Evolutionary conservation across 225 moss, liverwort and hornwort genomes (phyloP), one percentile per base, ranked within the genome.

Genomic region (Neckera pumila): DNA sequence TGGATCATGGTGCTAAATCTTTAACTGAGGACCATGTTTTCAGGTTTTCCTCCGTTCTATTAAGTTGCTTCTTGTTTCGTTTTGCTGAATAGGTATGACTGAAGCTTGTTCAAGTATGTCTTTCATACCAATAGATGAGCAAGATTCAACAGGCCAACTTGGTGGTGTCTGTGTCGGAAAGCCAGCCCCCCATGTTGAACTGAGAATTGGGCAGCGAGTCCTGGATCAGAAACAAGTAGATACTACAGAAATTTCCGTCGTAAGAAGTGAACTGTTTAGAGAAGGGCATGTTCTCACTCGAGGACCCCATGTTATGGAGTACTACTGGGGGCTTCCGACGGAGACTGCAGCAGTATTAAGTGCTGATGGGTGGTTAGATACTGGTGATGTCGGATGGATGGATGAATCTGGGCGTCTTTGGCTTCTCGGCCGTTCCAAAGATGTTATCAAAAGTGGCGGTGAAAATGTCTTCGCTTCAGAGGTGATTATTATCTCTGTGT

Each of bases 21-120:
- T 65, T 31, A 71, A 61, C 43, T 73, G 79, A 30, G 42, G 26
- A 42, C 26, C 42, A 79, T 13, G 54, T 54, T 40, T 86, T 79
- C 78, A 79, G 66, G 57, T 57, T 86, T 54, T 67, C 20, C 23
- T 38, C 62, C 43, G 59, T 77, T 87, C 76, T 90, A 81, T 88
- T 70, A 47, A 78, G 47, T 89, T 45, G 34, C 69, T 43, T 64
- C 33, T 65, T 83, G 49, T 51, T 72, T 81, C 61, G 56, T 71
- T 84, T 76, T 92, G 54, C 75, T 93, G 76, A 83, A 60, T 89
- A 98, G 98, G 99, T 47, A 99, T 99, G 99, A 99, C 99, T 76
- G 99, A 99, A 92, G 96, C 99, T 60, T 96, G 99, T 91, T 99
- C 99, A 66, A 96, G 96, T 78, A 99, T 99, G 94, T 96, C 97